Evolutionary conservation across 2,329 filamentous ascomycete species (phyloP), one percentile per base, ranked within the genome.

Genomic region (Arthroderma sp.): DNA sequence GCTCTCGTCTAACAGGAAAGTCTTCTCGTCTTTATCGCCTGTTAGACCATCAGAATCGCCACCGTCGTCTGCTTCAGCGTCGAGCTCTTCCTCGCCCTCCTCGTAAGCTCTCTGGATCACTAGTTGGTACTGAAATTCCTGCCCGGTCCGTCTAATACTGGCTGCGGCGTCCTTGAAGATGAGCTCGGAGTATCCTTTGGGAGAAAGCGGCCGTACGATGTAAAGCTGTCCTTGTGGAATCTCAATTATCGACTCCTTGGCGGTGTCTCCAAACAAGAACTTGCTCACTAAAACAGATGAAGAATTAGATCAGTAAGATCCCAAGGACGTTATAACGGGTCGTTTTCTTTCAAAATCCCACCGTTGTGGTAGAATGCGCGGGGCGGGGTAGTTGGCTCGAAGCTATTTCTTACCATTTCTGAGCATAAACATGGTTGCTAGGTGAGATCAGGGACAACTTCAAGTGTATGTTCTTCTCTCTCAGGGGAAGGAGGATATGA

Each of bases 111-210:
- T 79, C 63, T 98, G 91, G 36, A 96, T 78, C 36, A 96, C 89
- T 8, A 98, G 84, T 63, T 98, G 91, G 62, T 96, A 98, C 58
- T 98, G 88, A 58, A 85, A 95, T 44, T 96, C 87, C 62, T 94
- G 88, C 15, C 85, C 88, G 10, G 91, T 96, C 51, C 85, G 80
- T 52, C 93, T 83, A 58, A 98, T 93, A 51, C 83, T 86, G 43
- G 89, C 86, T 39, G 86, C 84, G 34, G 87, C 83, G 78, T 98
- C 91, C 65, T 91, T 94, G 74, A 95, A 98, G 66, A 98, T 94
- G 61, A 96, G 86, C 66, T 98, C 91, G 1, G 89, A 95, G 63
- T 95, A 96, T 53, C 91, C 91, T 65, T 98, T 98, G 46, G 89
- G 87, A 5, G 89, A 96, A 41, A 86, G 77, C 7, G 91, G 91